A percentile compares a stretch with the other conserved stretches of the same genome.
These are phyloP conservation scores for Hygrophorus russula DNA, from an alignment of 768 basidiomycete genomes.

Conservation along the genomic window DNA sequence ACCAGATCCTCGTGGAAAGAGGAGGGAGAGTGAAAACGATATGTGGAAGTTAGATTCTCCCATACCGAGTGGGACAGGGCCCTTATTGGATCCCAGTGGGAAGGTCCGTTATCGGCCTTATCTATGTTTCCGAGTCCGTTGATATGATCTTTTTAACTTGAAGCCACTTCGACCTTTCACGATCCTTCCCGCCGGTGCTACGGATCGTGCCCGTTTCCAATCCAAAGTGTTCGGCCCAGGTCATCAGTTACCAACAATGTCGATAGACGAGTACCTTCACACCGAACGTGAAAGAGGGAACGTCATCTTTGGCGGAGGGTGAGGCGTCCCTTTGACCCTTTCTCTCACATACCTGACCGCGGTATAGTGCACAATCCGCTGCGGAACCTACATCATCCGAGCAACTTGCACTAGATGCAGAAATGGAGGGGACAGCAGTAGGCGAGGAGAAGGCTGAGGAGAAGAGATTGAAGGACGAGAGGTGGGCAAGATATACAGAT, in stretches of 20 bases:
- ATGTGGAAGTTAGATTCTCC: conserved; percentile 69
- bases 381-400: conserved; percentile 63
- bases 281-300: conserved; percentile 79
- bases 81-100: conserved; percentile 64
- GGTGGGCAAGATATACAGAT: conserved; percentile 86
- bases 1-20: conserved; percentile 27
- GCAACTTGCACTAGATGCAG: conserved; percentile 66
- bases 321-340: conserved; percentile 16
- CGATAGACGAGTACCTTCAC: conserved; percentile 88
- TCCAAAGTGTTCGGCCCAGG: conserved; percentile 76
- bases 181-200: conserved; percentile 64
- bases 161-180: conserved; percentile 90
- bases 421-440: conserved; percentile 68
- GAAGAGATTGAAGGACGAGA: conserved; percentile 77
- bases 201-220: conserved; percentile 63
- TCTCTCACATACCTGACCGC: not conserved
- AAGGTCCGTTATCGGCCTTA: conserved; percentile 37
- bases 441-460: conserved; percentile 64
- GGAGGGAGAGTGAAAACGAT: conserved; percentile 29
- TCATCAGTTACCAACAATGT: conserved; percentile 88
- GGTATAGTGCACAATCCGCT: conserved; percentile 51
- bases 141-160: not conserved
- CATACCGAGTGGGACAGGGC: conserved; percentile 36
- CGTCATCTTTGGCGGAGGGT: conserved; percentile 84
- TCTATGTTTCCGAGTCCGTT: conserved; percentile 5